Evolutionary conservation across 2,329 filamentous ascomycete genomes (phyloP).

Genomic region (Phialemoniopsis sp.): DNA sequence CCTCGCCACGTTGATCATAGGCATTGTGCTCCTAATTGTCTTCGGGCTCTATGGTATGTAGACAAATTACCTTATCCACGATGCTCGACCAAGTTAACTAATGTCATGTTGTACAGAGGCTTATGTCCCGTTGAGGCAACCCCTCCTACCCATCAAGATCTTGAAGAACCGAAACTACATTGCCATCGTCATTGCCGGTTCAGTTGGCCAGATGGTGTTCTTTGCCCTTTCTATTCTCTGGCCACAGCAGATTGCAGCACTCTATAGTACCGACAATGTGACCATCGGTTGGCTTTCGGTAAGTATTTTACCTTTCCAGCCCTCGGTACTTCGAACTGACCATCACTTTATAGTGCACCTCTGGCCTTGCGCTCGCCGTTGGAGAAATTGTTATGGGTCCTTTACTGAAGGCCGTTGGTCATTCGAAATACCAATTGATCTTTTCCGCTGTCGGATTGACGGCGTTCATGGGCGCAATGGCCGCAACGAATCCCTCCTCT

Average conservation of each 20-base stretch:
- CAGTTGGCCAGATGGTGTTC: background rate
- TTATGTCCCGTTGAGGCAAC: background rate
- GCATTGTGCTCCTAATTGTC: slow-evolving; percentile 12
- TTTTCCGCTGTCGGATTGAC: slow-evolving; percentile 2
- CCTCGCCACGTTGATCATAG: slow-evolving; percentile 25
- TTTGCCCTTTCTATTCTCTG: slow-evolving; percentile 1
- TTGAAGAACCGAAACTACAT: slow-evolving; percentile 2
- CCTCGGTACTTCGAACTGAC: too few relatives aligned
- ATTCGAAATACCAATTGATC: slow-evolving; percentile 3
- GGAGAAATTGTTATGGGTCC: slow-evolving; percentile 1
- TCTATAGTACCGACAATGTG: slow-evolving; percentile 2
- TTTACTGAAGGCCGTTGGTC: background rate
- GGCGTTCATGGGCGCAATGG: slow-evolving; percentile 6
- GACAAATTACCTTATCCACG: too few relatives aligned
- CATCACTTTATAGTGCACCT: background rate
- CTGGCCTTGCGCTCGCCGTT: background rate
- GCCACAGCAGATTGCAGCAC: slow-evolving; percentile 1
- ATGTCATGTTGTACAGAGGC: too few relatives aligned
- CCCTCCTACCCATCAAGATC: slow-evolving; percentile 1
- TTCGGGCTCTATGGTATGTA: background rate
- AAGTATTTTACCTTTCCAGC: too few relatives aligned
- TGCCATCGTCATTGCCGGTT: background rate
- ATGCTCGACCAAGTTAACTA: too few relatives aligned
- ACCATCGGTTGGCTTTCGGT: slow-evolving; percentile 2
- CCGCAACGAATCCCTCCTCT: slow-evolving; percentile 2